A percentile compares a stretch with the other conserved stretches of the same genome.
These are phyloP conservation scores for Erodium moschatum DNA, from an alignment of 441 rosid genomes.

Conservation along the genomic window DNA sequence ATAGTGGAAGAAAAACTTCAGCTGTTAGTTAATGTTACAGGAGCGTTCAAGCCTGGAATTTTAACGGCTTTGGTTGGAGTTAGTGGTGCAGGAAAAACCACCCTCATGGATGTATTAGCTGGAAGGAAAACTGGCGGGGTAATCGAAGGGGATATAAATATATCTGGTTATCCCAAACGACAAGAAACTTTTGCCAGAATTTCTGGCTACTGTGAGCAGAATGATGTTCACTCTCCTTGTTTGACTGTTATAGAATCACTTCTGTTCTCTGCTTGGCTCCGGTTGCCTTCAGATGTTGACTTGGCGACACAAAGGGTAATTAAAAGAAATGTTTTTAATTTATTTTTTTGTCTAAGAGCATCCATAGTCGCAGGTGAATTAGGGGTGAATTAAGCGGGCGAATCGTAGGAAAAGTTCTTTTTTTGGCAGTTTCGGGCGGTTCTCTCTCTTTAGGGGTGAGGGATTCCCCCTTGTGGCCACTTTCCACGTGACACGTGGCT, in stretches of 20 bases:
- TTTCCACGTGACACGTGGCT: too few relatives aligned
- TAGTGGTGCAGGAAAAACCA: constrained; percentile 85
- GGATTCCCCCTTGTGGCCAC: too few relatives aligned
- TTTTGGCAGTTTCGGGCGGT: too few relatives aligned
- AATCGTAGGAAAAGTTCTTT: too few relatives aligned
- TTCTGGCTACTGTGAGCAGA: constrained; percentile 69
- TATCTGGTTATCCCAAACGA: constrained; percentile 61
- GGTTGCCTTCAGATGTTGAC: constrained; percentile 44
- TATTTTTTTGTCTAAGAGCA: too few relatives aligned
- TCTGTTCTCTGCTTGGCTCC: constrained; percentile 63
- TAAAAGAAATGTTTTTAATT: too few relatives aligned
- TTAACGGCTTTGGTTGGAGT: constrained; percentile 91
- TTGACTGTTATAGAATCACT: constrained; percentile 59
- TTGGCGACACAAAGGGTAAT: constrained; percentile 39
- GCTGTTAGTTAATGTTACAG: constrained; percentile 61
- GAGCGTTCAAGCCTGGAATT: constrained; percentile 85
- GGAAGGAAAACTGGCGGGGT: constrained; percentile 68
- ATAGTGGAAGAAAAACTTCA: constrained; percentile 42
- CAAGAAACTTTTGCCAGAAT: constrained; percentile 65
- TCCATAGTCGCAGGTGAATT: too few relatives aligned
- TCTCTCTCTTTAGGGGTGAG: too few relatives aligned
- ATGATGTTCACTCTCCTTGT: constrained; percentile 65
- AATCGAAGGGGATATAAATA: constrained; percentile 44
- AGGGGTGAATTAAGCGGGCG: too few relatives aligned
- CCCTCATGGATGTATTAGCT: constrained; percentile 67